These are phyloP conservation scores for Rhodosporidiobolus sp. DNA, from an alignment of 768 basidiomycete genomes.

Conservation along the genomic window DNA sequence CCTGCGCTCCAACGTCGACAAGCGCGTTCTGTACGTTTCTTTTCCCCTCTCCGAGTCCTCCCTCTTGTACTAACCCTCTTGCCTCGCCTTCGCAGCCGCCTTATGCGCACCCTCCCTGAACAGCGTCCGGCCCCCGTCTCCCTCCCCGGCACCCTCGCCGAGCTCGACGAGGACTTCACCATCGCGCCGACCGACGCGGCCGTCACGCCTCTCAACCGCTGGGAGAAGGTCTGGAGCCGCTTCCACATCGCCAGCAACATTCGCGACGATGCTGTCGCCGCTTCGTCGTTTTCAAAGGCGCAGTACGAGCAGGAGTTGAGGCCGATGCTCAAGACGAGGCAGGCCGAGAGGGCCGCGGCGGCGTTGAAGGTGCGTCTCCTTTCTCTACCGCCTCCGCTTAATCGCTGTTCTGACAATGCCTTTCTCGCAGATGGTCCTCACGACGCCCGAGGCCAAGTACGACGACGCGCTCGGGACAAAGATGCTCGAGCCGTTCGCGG, in stretches of 20 bases:
- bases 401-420: neutral
- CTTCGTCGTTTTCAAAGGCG: neutral
- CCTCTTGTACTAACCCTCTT: neutral
- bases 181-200: neutral
- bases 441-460: conserved; percentile 31
- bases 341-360: neutral
- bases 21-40: conserved; percentile 71
- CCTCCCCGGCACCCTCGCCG: conserved; percentile 54
- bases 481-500: conserved; percentile 23
- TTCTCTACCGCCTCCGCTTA: neutral
- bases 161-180: conserved; percentile 32
- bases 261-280: conserved; percentile 59
- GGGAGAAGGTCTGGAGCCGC: conserved; percentile 14
- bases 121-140: conserved; percentile 53
- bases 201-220: neutral
- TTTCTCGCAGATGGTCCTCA: conserved; percentile 25
- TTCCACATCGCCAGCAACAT: conserved; percentile 77
- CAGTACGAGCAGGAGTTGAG: neutral
- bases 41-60: neutral
- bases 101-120: conserved; percentile 65
- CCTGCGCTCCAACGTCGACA: conserved; percentile 75
- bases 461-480: conserved; percentile 5
- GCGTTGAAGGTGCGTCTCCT: neutral
- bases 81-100: neutral
- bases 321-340: neutral